Evolutionary conservation across 768 basidiomycete species (phyloP).

Genomic region (Lentinula lateritia): DNA sequence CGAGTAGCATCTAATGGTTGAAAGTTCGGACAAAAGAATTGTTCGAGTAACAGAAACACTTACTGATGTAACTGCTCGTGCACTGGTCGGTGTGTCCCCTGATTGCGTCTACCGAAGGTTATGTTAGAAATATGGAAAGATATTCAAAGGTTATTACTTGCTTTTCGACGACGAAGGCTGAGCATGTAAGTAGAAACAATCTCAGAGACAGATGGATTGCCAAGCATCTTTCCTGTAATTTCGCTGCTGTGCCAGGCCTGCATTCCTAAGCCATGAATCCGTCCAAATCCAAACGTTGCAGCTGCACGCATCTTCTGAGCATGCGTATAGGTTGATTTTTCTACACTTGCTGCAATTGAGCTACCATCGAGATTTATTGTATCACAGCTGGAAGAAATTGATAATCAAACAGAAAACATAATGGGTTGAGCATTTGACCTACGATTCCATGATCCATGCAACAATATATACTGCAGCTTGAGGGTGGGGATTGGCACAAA

Average conservation of each 20-base stretch:
- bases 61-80: slow-evolving; percentile 13
- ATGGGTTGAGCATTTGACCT: too few species aligned
- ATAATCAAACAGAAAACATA: too few species aligned
- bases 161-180: slow-evolving; percentile 9
- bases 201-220: slow-evolving; percentile 17
- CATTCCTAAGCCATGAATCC: slow-evolving; percentile 6
- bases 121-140: too few species aligned
- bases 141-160: too few species aligned
- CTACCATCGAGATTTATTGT: slow-evolving; percentile 8
- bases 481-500: too few species aligned
- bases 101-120: neutral
- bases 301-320: neutral
- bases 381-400: slow-evolving; percentile 9
- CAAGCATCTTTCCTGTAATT: neutral
- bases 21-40: too few species aligned
- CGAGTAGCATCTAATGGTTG: too few species aligned
- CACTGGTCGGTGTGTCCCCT: slow-evolving; percentile 12
- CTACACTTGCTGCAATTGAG: neutral
- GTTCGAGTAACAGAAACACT: neutral
- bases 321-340: slow-evolving; percentile 9
- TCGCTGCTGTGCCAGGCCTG: slow-evolving; percentile 13
- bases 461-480: too few species aligned
- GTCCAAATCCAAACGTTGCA: slow-evolving; percentile 1
- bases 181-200: slow-evolving; percentile 14
- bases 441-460: too few species aligned